Conservation (phyloP, 352 stramenopile genomes). For the Albugo laibachii region DNA sequence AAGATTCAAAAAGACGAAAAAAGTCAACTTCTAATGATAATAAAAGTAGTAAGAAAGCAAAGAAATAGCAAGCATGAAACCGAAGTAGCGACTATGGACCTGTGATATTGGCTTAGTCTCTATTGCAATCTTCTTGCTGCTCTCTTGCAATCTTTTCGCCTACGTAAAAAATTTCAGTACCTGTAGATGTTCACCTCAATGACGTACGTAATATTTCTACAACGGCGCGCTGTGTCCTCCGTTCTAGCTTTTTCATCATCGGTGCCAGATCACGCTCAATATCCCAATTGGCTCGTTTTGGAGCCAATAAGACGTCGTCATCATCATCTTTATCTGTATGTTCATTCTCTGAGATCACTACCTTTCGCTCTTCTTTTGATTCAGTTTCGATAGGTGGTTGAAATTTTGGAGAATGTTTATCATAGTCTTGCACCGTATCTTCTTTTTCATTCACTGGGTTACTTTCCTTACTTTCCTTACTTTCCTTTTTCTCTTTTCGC, state of each 20-base stretch:
- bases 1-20: conserved; percentile 25
- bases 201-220: conserved; percentile 70
- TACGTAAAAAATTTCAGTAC: conserved; percentile 5
- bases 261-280: conserved; percentile 73
- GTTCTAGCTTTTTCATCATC: conserved; percentile 75
- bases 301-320: conserved; percentile 50
- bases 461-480: not conserved
- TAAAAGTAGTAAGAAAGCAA: conserved; percentile 15
- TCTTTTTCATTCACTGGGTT: conserved; percentile 11
- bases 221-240: conserved; percentile 67
- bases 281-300: conserved; percentile 75
- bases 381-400: not conserved
- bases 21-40: conserved; percentile 33
- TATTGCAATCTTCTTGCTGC: conserved; percentile 31
- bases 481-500: conserved; percentile 38
- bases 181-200: not conserved
- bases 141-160: conserved; percentile 68
- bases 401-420: not conserved
- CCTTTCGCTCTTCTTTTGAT: conserved; percentile 4
- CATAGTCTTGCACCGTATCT: not conserved
- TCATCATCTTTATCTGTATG: conserved; percentile 28
- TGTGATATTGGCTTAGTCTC: conserved; percentile 8
- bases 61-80: conserved; percentile 9
- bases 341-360: conserved; percentile 2
- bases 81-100: conserved; percentile 3